These are phyloP conservation scores for Tulasnella calospora DNA, from an alignment of 768 basidiomycete genomes.

Conservation along the genomic window DNA sequence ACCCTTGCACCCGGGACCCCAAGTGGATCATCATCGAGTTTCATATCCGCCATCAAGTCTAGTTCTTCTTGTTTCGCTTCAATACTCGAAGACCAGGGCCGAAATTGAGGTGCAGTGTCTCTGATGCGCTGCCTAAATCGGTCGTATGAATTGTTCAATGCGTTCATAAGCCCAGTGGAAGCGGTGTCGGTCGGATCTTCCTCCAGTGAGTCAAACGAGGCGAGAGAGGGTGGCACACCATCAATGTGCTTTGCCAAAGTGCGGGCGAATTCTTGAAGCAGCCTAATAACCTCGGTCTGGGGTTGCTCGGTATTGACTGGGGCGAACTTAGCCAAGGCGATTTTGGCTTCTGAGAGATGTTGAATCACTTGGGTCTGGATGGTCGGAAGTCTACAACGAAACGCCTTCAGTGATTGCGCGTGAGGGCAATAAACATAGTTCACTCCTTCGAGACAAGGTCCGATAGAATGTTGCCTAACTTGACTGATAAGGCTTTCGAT, in stretches of 20 bases:
- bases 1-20: conserved; percentile 33
- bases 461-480: conserved; percentile 57
- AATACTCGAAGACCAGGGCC: not conserved
- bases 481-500: conserved; percentile 43
- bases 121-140: not conserved
- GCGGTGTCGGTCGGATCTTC: not conserved
- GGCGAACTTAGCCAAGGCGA: conserved; percentile 40
- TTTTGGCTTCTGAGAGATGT: conserved; percentile 42
- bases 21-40: not conserved
- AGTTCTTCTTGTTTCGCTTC: not conserved
- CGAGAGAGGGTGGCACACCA: conserved; percentile 43
- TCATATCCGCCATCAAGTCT: not conserved
- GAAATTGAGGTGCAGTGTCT: no score
- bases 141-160: not conserved
- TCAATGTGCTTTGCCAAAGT: conserved; percentile 47
- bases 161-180: no score
- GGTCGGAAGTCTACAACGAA: conserved; percentile 49
- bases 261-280: conserved; percentile 46
- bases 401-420: not conserved
- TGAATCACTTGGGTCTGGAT: conserved; percentile 56
- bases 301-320: conserved; percentile 54
- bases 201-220: not conserved
- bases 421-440: no score
- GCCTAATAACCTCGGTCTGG: conserved; percentile 49
- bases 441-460: no score